Evolutionary conservation across 2,329 filamentous ascomycete genomes (phyloP), one percentile per base, ranked within the genome.

Genomic region (Diaporthe aspalathi): DNA sequence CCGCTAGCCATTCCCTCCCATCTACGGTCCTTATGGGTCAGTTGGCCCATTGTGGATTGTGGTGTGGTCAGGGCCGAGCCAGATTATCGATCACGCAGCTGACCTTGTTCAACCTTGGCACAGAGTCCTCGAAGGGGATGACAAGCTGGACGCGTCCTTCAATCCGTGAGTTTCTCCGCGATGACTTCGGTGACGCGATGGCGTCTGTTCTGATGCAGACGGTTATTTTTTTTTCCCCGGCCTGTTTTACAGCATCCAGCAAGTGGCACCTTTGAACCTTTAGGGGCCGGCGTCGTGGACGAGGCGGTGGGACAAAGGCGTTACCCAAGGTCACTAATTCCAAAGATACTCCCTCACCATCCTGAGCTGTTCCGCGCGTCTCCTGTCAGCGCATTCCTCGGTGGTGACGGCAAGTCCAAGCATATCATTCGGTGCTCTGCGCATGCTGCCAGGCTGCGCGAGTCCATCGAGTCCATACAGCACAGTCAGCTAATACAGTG

Each of bases 121-220:
- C 66, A 89, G 87, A 3, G 84, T 89, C 17, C 81, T 89, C 14
- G 87, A 89, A 73, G 83, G 84, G 16, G 86, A 89, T 62, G 87
- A 89, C 73, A 88, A 86, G 75, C 80, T 86, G 52, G 87, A 89
- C 56, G 76, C 80, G n/a, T 87, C 85, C 0, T 81, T 73, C 54
- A 71, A 71, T 8, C 68, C 71, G 9, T 73, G 45, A 56, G 4
- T 22, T 40, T 68, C 29, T n/a, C 22, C 24, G 17, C 40, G 29
- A 27, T 22, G 43, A 20, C n/a, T 20, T 27, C 3, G 22, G 17
- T 65, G 7, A 22, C n/a, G 67, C 22, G 53, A 35, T 43, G 32
- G 38, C 32, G 38, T 22, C 24, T 52, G 24, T 63, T 24, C 35
- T 20, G 38, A 38, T 47, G 14, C 40, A 29, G 17, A 66, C 35